Evolutionary conservation across 2,329 filamentous ascomycete genomes (phyloP).

Genomic region (Aspergillus aculeatus): DNA sequence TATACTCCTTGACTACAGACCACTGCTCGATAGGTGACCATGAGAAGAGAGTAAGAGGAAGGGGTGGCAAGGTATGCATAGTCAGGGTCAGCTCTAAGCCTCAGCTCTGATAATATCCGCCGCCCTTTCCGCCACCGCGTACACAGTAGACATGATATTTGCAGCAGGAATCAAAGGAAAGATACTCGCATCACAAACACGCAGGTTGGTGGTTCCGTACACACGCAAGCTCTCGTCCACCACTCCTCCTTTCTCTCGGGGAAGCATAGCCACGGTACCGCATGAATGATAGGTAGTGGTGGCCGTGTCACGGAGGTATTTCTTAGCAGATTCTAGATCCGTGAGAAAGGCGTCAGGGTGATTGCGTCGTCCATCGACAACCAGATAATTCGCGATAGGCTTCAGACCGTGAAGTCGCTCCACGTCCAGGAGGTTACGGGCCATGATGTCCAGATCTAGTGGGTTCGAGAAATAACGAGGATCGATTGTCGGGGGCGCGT

Average conservation of each 20-base stretch:
- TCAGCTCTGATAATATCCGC: slow-evolving; percentile 23
- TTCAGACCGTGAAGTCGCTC: slow-evolving; percentile 6
- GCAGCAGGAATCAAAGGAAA: slow-evolving; percentile 38
- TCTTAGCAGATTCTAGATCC: slow-evolving; percentile 17
- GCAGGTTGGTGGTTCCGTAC: slow-evolving; percentile 34
- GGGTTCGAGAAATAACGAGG: slow-evolving; percentile 8
- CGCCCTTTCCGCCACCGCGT: slow-evolving; percentile 37
- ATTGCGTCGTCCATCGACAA: not conserved
- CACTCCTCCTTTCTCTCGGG: slow-evolving; percentile 30
- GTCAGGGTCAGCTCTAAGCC: no score
- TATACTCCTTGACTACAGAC: no score
- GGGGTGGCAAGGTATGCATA: no score
- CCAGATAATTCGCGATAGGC: slow-evolving; percentile 4
- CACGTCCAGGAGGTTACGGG: slow-evolving; percentile 15
- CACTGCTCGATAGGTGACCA: no score
- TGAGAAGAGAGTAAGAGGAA: no score
- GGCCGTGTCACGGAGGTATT: slow-evolving; percentile 5
- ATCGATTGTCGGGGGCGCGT: slow-evolving; percentile 1
- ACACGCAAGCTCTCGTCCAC: slow-evolving; percentile 31
- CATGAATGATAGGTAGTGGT: slow-evolving; percentile 15
- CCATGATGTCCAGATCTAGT: slow-evolving; percentile 18
- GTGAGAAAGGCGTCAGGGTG: not conserved
- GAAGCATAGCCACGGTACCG: slow-evolving; percentile 31
- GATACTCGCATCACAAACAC: slow-evolving; percentile 39
- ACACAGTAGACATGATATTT: slow-evolving; percentile 40